These are phyloP conservation scores for Apophysomyces trapeziformis DNA, from an alignment of 371 early-diverging fungal species.

Conservation along the genomic window DNA sequence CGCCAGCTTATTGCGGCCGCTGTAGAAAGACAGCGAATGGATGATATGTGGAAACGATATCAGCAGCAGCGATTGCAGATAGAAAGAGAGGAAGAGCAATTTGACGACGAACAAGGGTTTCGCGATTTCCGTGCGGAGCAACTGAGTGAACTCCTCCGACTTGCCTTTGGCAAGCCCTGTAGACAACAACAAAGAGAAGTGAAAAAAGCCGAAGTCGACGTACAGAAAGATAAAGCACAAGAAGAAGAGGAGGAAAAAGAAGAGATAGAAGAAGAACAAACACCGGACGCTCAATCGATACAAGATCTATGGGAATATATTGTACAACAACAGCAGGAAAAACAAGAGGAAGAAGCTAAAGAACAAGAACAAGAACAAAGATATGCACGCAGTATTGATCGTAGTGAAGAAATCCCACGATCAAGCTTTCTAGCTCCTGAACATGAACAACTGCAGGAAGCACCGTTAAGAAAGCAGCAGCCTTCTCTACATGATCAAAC, in stretches of 20 bases:
- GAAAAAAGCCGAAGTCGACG: constrained; percentile 10
- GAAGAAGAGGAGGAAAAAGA: constrained; percentile 12
- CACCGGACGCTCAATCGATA: constrained; percentile 19
- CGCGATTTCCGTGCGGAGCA: not conserved
- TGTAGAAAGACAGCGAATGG: not conserved
- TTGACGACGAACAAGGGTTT: constrained; percentile 7
- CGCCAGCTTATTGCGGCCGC: not conserved
- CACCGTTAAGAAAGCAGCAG: not conserved
- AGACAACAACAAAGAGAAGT: not conserved
- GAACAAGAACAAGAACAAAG: constrained; percentile 5
- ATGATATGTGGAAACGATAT: not conserved
- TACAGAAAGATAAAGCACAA: constrained; percentile 15
- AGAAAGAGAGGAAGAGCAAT: not conserved
- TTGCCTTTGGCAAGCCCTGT: not conserved
- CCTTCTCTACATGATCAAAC: constrained; percentile 19
- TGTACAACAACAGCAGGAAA: constrained; percentile 21
- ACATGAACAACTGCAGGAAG: constrained; percentile 2
- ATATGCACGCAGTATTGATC: too few species aligned
- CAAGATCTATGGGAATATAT: constrained; percentile 22
- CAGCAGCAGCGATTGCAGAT: not conserved
- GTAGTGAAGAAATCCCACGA: constrained; percentile 12
- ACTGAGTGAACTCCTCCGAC: not conserved
- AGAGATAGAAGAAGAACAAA: constrained; percentile 16
- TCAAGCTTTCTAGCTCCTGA: not conserved
- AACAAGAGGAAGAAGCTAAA: constrained; percentile 2